Base-by-base conservation (phyloP, 768 basidiomycete genomes). In the Suillus discolor region DNA sequence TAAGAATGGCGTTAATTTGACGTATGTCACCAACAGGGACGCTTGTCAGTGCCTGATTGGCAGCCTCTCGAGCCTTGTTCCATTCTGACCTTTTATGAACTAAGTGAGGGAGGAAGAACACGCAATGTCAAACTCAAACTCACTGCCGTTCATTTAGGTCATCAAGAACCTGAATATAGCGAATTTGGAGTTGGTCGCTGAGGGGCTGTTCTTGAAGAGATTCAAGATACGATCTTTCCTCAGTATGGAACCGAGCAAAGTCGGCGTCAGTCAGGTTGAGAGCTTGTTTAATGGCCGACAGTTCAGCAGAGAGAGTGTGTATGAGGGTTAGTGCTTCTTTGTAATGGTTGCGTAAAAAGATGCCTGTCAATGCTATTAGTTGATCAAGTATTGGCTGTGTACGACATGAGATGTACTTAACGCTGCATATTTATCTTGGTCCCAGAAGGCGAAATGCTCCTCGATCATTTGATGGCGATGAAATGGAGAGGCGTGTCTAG, bases 351-450 rank as follows among this genome's bases (percentile, higher is more conserved):
- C 39, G 20, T 36, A 65, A 25, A 25, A 65, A 61, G n/a, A 11
- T 38, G 34, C 44, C 41, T 61, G n/a, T 15, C 12, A 16, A 47
- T 4, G 5, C 20, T 47, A 23, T 47, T 47, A 47, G 45, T 47
- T 20, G 20, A 47, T n/a, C 4, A 23, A 47, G 11, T 45, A 6
- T 45, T 45, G 45, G 45, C 20, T 9, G 15, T n/a, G n/a, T n/a
- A n/a, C n/a, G n/a, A n/a, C n/a, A n/a, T n/a, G 25, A 59, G n/a
- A 42, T 18, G 41, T 67, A 75, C 76, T 74, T 1, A 72, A 61
- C 2, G 67, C 71, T 0, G 64, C 66, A 57, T 74, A 71, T 25
- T 74, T 73, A 16, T 71, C 67, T 2, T 45, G 51, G 55, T 69
- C 67, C 71, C 74, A 76, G 28, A 64, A 67, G 0, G 38, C 28